Conservation (phyloP, 768 basidiomycete species). For the Arthromyces matolae region DNA sequence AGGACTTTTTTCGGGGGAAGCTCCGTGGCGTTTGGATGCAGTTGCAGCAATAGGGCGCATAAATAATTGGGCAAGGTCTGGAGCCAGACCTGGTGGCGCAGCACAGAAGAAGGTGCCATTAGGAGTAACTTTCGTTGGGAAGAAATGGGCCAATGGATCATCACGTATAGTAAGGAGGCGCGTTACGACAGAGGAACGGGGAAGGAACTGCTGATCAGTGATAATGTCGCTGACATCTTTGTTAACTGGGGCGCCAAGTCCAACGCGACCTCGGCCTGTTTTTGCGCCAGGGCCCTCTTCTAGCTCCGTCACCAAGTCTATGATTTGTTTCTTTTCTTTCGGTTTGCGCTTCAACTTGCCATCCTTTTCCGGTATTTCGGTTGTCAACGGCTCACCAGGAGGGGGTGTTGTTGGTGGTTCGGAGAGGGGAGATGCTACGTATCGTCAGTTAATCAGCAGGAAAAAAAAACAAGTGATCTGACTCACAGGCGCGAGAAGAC, state of each 20-base stretch:
- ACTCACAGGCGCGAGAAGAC: slow-evolving; percentile 68
- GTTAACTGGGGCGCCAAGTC: slow-evolving; percentile 50
- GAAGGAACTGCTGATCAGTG: slow-evolving; percentile 80
- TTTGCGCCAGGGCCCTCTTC: slow-evolving; percentile 56
- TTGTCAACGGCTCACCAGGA: slow-evolving; percentile 48
- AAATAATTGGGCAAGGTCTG: slow-evolving; percentile 82
- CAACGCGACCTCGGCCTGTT: slow-evolving; percentile 52
- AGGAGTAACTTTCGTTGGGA: slow-evolving; percentile 74
- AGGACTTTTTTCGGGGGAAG: slow-evolving; percentile 53
- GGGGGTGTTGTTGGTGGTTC: slow-evolving; percentile 78
- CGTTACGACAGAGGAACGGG: slow-evolving; percentile 80
- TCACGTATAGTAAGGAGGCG: slow-evolving; percentile 81
- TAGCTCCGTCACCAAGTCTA: slow-evolving; percentile 88
- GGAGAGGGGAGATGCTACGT: slow-evolving; percentile 69
- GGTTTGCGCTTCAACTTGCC: slow-evolving; percentile 45
- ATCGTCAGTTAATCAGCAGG: neutral
- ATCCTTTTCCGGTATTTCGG: slow-evolving; percentile 36
- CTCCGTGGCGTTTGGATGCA: slow-evolving; percentile 57
- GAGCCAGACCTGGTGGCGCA: slow-evolving; percentile 79
- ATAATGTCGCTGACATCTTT: slow-evolving; percentile 67
- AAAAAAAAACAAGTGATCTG: neutral
- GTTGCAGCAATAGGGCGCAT: slow-evolving; percentile 61
- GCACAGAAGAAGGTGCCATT: slow-evolving; percentile 77
- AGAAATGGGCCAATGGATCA: slow-evolving; percentile 80
- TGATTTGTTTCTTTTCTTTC: slow-evolving; percentile 82